Conservation (phyloP, 2,329 filamentous ascomycete species). For the Ophiostoma ulmi region DNA sequence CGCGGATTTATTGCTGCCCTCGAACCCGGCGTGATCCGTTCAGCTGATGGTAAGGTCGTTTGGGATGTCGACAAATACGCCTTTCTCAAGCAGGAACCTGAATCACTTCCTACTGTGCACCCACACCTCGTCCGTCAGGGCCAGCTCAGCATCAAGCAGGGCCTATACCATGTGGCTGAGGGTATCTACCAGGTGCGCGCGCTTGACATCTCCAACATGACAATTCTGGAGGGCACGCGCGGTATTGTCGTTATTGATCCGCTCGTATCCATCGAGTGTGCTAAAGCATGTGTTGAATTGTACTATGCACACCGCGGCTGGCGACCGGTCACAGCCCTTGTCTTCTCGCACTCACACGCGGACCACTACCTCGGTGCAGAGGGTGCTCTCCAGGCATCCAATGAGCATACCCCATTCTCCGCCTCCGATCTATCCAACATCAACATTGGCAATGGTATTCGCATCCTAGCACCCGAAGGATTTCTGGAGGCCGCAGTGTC, state of each 20-base stretch:
- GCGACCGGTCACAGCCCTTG: slow-evolving; percentile 16
- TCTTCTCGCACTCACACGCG: slow-evolving; percentile 20
- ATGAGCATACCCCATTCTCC: not conserved
- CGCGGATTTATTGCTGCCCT: not conserved
- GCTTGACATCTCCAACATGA: slow-evolving; percentile 22
- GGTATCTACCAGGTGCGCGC: slow-evolving; percentile 19
- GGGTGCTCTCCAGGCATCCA: slow-evolving; percentile 8
- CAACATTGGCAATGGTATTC: not conserved
- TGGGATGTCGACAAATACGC: not conserved
- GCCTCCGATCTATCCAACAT: not conserved
- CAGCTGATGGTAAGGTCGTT: not conserved
- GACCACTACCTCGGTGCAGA: slow-evolving; percentile 18
- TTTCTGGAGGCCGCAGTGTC: slow-evolving; percentile 16
- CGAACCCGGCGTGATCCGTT: not conserved
- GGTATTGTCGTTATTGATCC: slow-evolving; percentile 18
- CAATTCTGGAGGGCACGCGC: slow-evolving; percentile 14
- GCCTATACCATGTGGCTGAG: slow-evolving; percentile 16
- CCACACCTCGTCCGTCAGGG: slow-evolving; percentile 19
- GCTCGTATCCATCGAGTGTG: slow-evolving; percentile 7
- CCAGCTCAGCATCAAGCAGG: slow-evolving; percentile 19
- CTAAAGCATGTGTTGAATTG: slow-evolving; percentile 12
- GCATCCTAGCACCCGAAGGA: not conserved
- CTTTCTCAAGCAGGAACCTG: not conserved
- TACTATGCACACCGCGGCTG: slow-evolving; percentile 18
- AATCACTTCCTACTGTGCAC: slow-evolving; percentile 13